A percentile compares a stretch with the other conserved stretches of the same genome.
These are phyloP conservation scores for Isabelozyma pseudorhagii DNA, from an alignment of 805 yeast species.

Conservation along the genomic window DNA sequence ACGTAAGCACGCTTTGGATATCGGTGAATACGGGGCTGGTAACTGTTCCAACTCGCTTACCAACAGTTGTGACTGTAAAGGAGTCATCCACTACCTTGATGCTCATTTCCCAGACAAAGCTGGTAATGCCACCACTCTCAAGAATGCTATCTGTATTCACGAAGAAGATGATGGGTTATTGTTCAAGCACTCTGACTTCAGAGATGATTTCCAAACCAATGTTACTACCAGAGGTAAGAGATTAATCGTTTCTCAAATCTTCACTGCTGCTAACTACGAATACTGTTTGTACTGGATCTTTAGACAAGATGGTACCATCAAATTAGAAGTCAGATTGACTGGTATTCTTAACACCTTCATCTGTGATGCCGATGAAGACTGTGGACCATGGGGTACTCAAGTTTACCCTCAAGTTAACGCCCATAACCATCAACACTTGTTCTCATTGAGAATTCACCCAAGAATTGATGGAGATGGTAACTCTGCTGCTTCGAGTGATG, in stretches of 20 bases:
- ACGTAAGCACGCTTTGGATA: constrained; percentile 81
- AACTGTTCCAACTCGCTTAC: constrained; percentile 77
- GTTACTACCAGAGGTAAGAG: constrained; percentile 73
- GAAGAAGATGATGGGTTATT: constrained; percentile 82
- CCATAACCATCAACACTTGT: constrained; percentile 84
- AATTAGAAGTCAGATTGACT: constrained; percentile 73
- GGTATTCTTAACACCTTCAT: constrained; percentile 78
- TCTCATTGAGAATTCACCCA: constrained; percentile 75
- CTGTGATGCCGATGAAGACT: constrained; percentile 60
- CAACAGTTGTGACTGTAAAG: constrained; percentile 83
- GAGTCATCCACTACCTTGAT: constrained; percentile 78
- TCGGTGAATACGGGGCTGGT: constrained; percentile 88
- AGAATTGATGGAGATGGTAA: constrained; percentile 78
- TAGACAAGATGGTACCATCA: constrained; percentile 81
- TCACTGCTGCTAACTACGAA: constrained; percentile 85
- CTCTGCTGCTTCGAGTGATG: constrained; percentile 69
- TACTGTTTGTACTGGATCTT: constrained; percentile 81
- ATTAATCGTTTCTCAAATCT: constrained; percentile 73
- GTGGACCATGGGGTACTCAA: constrained; percentile 76
- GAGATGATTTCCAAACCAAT: constrained; percentile 74
- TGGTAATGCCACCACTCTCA: constrained; percentile 69
- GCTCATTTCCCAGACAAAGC: constrained; percentile 67
- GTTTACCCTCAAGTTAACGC: constrained; percentile 82
- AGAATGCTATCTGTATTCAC: constrained; percentile 79
- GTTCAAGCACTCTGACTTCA: constrained; percentile 80